Percentiles rank a stretch among this genome's conserved stretches.
These are phyloP conservation scores for Amanita fuliginea DNA, from an alignment of 768 basidiomycete genomes.

Conservation along the genomic window DNA sequence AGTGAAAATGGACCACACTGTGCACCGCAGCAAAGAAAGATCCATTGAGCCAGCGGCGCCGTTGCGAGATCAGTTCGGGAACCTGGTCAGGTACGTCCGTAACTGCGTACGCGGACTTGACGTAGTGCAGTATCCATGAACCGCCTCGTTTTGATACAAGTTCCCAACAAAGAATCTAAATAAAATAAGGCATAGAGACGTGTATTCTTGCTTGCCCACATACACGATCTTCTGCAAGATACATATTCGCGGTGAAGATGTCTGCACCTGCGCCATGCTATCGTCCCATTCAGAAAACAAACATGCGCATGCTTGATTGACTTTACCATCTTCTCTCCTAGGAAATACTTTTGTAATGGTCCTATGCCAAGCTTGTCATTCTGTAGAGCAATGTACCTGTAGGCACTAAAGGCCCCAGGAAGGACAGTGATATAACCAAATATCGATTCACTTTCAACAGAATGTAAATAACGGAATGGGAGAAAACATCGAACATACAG, in stretches of 20 bases:
- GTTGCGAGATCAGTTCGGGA: constrained; percentile 90
- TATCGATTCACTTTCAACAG: constrained; percentile 46
- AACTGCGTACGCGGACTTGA: constrained; percentile 86
- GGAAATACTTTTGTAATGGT: constrained; percentile 90
- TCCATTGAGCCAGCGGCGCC: constrained; percentile 94
- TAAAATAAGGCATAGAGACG: neutral
- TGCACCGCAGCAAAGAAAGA: constrained; percentile 98
- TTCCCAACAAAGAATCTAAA: constrained; percentile 90
- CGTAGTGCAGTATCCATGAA: constrained; percentile 91
- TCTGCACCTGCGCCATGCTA: constrained; percentile 76
- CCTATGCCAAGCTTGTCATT: constrained; percentile 79
- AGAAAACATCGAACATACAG: constrained; percentile 25
- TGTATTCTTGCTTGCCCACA: constrained; percentile 11
- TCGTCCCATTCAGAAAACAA: neutral
- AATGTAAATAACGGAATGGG: neutral
- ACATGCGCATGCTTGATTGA: constrained; percentile 3
- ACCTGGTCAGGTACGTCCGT: constrained; percentile 94
- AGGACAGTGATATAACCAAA: constrained; percentile 95
- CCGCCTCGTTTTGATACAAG: constrained; percentile 89
- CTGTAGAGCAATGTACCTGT: constrained; percentile 83
- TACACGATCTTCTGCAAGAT: constrained; percentile 81
- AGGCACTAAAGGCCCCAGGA: constrained; percentile 88
- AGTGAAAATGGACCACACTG: constrained; percentile 86
- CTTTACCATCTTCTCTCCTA: constrained; percentile 88
- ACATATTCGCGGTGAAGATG: constrained; percentile 96